Evolutionary conservation across 2,329 filamentous ascomycete genomes (phyloP), one percentile per base, ranked within the genome.

Genomic region (Cytospora piceae): DNA sequence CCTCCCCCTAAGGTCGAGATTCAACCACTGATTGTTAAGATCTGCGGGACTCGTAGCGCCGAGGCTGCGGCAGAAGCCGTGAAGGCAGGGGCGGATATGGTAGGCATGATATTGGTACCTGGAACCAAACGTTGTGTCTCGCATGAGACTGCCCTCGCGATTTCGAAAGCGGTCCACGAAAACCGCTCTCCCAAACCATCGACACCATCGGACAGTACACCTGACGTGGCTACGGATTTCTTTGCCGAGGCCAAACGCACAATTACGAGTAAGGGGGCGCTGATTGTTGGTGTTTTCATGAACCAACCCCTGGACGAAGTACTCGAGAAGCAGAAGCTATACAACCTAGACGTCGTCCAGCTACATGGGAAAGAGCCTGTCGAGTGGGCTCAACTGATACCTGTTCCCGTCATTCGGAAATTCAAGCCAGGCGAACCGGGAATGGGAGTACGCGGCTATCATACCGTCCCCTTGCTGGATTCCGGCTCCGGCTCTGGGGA

Each of bases 231-330:
- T 3, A 83, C 81, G 11, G 92, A 94, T 74, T 97, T 89, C 78
- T 98, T 96, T 61, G 34, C 54, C 22, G 65, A 66, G 2, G 70
- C 71, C 3, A 69, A 57, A 14, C 56, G 61, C 11, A 69, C 75
- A 65, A 76, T 89, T 5, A 77, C 83, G 74, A 74, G 81, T 75
- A 74, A 86, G 17, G 79, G 91, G 12, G 89, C 94, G 0, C 83
- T 95, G 3, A 83, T 99, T 0, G 95, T 97, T 6, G 95, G 95
- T 64, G 94, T 99, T 2, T 99, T 99, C 80, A 90, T 92, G 72
- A 91, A 97, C 75, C 94, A 98, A 74, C 87, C 94, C 0, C 82
- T 99, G 12, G 85, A 87, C 42, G 93, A 97, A 71, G 83, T 99
- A 8, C 82, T 98, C 59, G 85, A 89, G 69, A 87, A 94, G 75